phyloP scores from a whole-genome alignment of 2,329 filamentous ascomycete genomes.

The Xylaria sp. region DNA sequence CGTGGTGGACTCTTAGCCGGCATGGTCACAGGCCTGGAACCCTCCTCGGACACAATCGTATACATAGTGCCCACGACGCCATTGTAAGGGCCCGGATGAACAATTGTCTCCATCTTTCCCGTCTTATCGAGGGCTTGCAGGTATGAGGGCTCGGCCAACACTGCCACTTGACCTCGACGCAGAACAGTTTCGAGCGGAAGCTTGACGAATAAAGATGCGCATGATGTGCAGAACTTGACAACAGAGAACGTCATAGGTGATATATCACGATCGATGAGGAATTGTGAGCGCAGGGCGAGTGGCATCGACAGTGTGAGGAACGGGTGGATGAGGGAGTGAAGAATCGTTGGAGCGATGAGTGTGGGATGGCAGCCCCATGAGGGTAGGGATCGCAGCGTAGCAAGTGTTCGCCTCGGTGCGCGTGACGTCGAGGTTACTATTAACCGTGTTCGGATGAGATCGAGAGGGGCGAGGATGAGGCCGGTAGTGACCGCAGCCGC shows the following conservation, averaged over 20 bases:
- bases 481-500: constrained; percentile 73
- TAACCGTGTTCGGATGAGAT: constrained; percentile 86
- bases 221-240: constrained; percentile 80
- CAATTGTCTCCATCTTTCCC: constrained; percentile 69
- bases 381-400: constrained; percentile 77
- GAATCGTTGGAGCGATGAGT: constrained; percentile 80
- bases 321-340: constrained; percentile 84
- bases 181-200: constrained; percentile 92
- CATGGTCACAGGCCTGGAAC: constrained; percentile 57
- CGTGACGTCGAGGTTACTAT: constrained; percentile 82
- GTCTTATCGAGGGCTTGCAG: constrained; percentile 54
- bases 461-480: constrained; percentile 82
- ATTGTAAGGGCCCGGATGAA: constrained; percentile 78
- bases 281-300: constrained; percentile 81
- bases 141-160: constrained; percentile 63
- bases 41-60: constrained; percentile 83
- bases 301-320: constrained; percentile 83
- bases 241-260: constrained; percentile 84
- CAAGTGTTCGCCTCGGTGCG: constrained; percentile 77
- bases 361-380: constrained; percentile 74
- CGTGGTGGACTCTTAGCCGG: constrained; percentile 35
- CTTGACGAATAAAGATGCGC: constrained; percentile 81
- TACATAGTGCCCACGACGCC: constrained; percentile 94
- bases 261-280: constrained; percentile 80
- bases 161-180: constrained; percentile 81